Conservation (phyloP, 331 rosid genomes). For the Arachis monticola region DNA sequence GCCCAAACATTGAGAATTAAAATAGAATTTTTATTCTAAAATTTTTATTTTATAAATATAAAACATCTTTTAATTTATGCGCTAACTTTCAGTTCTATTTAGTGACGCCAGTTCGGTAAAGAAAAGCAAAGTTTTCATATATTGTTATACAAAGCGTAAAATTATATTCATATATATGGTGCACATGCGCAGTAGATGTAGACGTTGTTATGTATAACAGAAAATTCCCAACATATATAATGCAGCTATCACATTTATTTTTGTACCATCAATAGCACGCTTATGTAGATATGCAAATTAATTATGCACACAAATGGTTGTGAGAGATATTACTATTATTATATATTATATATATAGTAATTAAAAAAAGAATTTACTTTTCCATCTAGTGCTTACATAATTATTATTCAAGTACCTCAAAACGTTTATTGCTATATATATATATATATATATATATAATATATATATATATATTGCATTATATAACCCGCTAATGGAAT, state of each 20-base stretch:
- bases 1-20: too few species aligned
- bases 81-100: too few species aligned
- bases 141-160: too few species aligned
- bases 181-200: conserved; percentile 17
- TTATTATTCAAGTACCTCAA: conserved; percentile 23
- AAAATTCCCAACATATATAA: conserved; percentile 1
- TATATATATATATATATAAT: too few species aligned
- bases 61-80: too few species aligned
- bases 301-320: conserved; percentile 28
- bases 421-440: conserved; percentile 30
- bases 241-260: conserved; percentile 8
- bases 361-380: conserved; percentile 16
- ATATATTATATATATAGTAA: too few species aligned
- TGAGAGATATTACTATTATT: neutral
- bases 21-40: too few species aligned
- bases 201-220: neutral
- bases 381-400: conserved; percentile 41
- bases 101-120: neutral
- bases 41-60: too few species aligned
- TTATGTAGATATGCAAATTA: conserved; percentile 34
- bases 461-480: conserved; percentile 27
- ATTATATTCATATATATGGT: neutral
- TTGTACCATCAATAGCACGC: conserved; percentile 35
- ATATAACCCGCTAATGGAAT: conserved; percentile 30
- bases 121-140: neutral